Evolutionary conservation across 2,329 filamentous ascomycete genomes (phyloP), one percentile per base, ranked within the genome.

Genomic region (Fusarium cicatricum): DNA sequence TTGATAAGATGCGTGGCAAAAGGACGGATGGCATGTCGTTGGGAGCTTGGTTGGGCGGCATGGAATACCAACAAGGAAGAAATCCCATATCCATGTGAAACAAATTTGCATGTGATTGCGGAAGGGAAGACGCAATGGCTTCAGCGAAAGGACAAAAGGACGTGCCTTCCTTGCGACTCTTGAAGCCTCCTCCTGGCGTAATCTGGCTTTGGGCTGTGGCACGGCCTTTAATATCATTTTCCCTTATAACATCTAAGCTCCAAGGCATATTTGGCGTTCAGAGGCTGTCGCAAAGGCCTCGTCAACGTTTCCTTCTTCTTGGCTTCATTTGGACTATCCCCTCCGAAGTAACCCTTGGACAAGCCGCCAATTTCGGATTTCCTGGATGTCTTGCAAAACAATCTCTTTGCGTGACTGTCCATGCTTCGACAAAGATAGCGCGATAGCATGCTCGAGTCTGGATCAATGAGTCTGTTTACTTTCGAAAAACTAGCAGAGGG

Each of bases 81-180:
- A 49, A 48, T 34, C 31, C 34, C 23, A 26, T 26, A 26, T 52
- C 34, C 36, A 56, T 47, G 45, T 58, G 60, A 60, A 60, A 62
- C 62, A 64, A 15, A 49, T 67, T 67, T 64, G 41, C 65, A 67
- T 67, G 65, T 67, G 65, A 67, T 57, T 45, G 42, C 46, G 53
- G 46, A 44, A 42, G 43, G 53, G 42, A 23, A 40, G 34, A 36
- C 46, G 48, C 58, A 16, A 41, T 33, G 33, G 33, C 31, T 33
- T 58, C 31, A 45, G 39, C 50, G 44, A 11, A 42, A 50, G 19
- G 43, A 51, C 50, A 40, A 11, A 42, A 50, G 19, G 43, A 51
- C 14, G 51, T 56, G 47, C 59, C 50, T 62, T 42, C 48, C 54
- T 40, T 26, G 11, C 8, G 14, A 7, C 42, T 37, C 23, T 37